Evolutionary conservation across 192 early-diverging fungal species (phyloP), one percentile per base, ranked within the genome.

Genomic region (Mortierella hygrophila): DNA sequence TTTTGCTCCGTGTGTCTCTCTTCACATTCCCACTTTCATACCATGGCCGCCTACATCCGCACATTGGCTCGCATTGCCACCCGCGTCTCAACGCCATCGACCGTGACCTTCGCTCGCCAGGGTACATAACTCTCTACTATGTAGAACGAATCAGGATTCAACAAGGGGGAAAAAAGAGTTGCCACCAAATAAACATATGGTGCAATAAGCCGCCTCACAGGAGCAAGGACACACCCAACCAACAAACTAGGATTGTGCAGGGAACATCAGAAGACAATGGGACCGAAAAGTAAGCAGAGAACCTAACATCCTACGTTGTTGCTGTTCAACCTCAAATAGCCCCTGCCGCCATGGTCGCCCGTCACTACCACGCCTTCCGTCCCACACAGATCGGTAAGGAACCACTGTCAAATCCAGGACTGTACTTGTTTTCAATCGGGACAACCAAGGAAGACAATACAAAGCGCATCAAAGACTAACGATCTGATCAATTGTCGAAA

Each of bases 311-410:
- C 2, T 11, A 1, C 13, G 6, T 77, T 37, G 11, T 46, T 42
- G 68, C 41, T 44, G 38, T 69, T 52, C 46, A 47, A n/a, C 37
- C 15, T 0, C 20, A 65, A 63, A 63, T 75, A 86, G 84, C 54
- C n/a, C 79, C 84, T 15, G 75, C 79, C 70, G 79, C 73, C 42
- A n/a, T 73, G 42, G 35, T 86, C 38, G 84, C 72, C 21, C 84
- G 84, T 60, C 78, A 80, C 40, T 86, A 86, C 68, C 76, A 86
- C n/a, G 75, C 84, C 18, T 81, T 86, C 79, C 79, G 84, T 23
- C 74, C 84, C 41, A 81, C 84, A 44, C 70, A 86, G 68, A 77
- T 80, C 41, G 79, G 84, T 86, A 86, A 46, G 83, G 18, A 13
- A 15, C 9, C 29, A 11, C 15, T 73, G 46, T 35, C 29, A 35